These are phyloP conservation scores for Penicillium sp. DNA, from an alignment of 2,329 filamentous ascomycete genomes.

Conservation along the genomic window DNA sequence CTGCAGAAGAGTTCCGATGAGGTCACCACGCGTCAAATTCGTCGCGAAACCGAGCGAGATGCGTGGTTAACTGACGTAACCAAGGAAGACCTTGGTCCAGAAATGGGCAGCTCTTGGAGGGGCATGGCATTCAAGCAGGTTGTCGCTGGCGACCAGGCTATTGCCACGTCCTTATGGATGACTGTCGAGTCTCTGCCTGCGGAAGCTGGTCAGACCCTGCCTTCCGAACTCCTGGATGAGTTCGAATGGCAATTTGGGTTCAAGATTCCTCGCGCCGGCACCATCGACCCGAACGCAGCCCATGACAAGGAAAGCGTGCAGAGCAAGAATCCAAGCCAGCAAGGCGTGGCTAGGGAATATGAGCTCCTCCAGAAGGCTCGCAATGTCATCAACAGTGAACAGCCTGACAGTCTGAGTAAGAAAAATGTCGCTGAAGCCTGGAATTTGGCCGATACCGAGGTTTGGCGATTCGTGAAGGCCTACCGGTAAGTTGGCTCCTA, in stretches of 20 bases:
- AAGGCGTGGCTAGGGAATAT: conserved; percentile 45
- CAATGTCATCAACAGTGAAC: conserved; percentile 43
- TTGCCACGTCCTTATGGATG: conserved; percentile 74
- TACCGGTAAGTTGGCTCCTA: conserved; percentile 42
- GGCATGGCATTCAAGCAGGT: conserved; percentile 77
- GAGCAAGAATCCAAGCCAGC: conserved; percentile 36
- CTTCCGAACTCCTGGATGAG: conserved; percentile 56
- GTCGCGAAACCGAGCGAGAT: conserved; percentile 70
- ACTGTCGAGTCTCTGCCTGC: conserved; percentile 63
- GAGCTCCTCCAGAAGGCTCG: conserved; percentile 53
- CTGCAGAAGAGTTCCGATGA: conserved; percentile 61
- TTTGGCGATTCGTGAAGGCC: conserved; percentile 64
- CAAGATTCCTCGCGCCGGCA: conserved; percentile 60
- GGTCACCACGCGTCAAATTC: conserved; percentile 65
- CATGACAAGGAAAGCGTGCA: conserved; percentile 37
- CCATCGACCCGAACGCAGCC: conserved; percentile 38
- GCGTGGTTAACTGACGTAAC: conserved; percentile 75
- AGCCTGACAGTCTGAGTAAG: conserved; percentile 39
- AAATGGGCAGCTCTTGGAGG: conserved; percentile 63
- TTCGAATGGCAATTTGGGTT: conserved; percentile 92
- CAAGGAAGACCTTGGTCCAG: conserved; percentile 60
- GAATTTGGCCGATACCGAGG: conserved; percentile 65
- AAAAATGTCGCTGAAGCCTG: conserved; percentile 50
- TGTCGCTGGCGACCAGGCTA: conserved; percentile 67
- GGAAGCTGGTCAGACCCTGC: conserved; percentile 53